These are phyloP conservation scores for Lachancea sp. DNA, from an alignment of 805 yeast species.

Conservation along the genomic window DNA sequence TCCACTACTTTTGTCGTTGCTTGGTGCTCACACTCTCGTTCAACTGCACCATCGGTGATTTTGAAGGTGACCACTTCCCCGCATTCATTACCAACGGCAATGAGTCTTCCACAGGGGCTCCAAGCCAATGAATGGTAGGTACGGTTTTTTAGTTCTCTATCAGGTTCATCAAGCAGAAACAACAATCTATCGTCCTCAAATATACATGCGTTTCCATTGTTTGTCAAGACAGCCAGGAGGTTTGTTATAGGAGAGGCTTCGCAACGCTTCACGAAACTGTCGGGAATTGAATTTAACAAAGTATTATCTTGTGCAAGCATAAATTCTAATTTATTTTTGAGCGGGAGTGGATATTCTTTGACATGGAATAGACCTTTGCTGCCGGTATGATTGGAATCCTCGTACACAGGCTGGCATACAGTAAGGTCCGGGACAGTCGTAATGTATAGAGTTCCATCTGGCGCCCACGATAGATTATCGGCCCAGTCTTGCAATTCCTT, in stretches of 20 bases:
- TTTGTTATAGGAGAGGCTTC: conserved; percentile 18
- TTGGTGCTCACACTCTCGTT: not conserved
- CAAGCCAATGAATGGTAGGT: conserved; percentile 26
- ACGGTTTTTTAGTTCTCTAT: conserved; percentile 10
- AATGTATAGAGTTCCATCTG: conserved; percentile 27
- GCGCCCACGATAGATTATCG: conserved; percentile 24
- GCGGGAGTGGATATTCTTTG: conserved; percentile 18
- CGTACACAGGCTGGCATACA: conserved; percentile 24
- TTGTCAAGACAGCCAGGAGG: conserved; percentile 24
- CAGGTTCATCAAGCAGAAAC: conserved; percentile 20
- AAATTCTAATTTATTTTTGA: conserved; percentile 26
- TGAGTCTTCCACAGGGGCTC: conserved; percentile 18
- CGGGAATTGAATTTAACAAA: conserved; percentile 27
- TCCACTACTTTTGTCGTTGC: conserved; percentile 3
- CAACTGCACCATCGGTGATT: not conserved
- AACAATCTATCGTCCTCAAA: conserved; percentile 13
- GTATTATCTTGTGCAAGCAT: conserved; percentile 19
- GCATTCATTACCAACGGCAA: conserved; percentile 25
- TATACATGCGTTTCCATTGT: conserved; percentile 24
- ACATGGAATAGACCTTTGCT: conserved; percentile 25
- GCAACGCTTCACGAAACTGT: conserved; percentile 17
- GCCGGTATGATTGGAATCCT: conserved; percentile 13
- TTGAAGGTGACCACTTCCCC: conserved; percentile 18
- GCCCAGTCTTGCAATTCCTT: conserved; percentile 27
- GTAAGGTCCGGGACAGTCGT: conserved; percentile 26